phyloP scores from a whole-genome alignment of 2,329 filamentous ascomycete genomes.

The Xylaria sp. region DNA sequence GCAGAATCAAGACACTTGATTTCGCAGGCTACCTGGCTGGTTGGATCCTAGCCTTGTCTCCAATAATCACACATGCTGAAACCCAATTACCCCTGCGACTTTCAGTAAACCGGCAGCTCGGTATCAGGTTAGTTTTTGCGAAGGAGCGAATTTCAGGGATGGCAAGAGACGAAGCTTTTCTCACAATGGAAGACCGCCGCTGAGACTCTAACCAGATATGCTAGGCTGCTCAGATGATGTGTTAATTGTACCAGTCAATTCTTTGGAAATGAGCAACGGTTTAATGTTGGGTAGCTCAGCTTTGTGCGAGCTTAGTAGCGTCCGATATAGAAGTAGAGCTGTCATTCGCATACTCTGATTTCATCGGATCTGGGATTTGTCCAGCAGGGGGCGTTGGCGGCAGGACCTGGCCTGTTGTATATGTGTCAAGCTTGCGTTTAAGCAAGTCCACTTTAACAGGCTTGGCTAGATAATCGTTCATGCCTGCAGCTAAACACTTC shows the following conservation, averaged over 20 bases:
- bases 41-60: conserved; percentile 48
- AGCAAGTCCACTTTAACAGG: conserved; percentile 90
- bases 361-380: conserved; percentile 39
- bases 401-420: conserved; percentile 55
- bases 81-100: conserved; percentile 53
- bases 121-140: conserved; percentile 37
- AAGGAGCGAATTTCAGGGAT: not conserved
- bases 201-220: conserved; percentile 49
- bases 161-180: conserved; percentile 42
- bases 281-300: conserved; percentile 38
- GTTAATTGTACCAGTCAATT: conserved; percentile 43
- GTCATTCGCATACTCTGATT: conserved; percentile 22
- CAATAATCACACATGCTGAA: conserved; percentile 34
- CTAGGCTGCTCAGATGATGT: conserved; percentile 37
- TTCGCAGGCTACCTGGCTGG: conserved; percentile 53
- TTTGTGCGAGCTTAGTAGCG: conserved; percentile 34
- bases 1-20: conserved; percentile 43
- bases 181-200: conserved; percentile 53
- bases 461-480: conserved; percentile 98
- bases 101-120: conserved; percentile 58
- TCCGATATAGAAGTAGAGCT: conserved; percentile 41
- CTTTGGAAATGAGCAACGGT: conserved; percentile 42
- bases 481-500: conserved; percentile 93
- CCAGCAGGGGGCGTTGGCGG: conserved; percentile 44
- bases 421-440: conserved; percentile 79